Evolutionary conservation across 495 filamentous ascomycete genomes (phyloP).

Genomic region (Penicillium fimorum): DNA sequence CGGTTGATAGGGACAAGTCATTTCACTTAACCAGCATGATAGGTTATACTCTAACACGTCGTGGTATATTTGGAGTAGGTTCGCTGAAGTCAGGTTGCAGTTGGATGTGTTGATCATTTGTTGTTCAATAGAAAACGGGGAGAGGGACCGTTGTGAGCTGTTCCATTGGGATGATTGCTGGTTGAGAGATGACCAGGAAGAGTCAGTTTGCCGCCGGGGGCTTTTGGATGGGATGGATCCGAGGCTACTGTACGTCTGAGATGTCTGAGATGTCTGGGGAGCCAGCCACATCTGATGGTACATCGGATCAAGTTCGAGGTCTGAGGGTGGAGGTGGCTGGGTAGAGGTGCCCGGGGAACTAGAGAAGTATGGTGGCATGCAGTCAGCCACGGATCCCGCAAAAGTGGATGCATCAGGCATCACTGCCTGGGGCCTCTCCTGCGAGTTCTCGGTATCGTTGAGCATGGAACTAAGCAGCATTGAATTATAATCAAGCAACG

Average conservation of each 20-base stretch:
- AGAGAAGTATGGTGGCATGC: background rate
- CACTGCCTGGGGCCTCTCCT: background rate
- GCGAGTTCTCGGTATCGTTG: background rate
- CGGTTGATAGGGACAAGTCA: slow-evolving; percentile 36
- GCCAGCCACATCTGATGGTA: background rate
- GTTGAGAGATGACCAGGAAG: background rate
- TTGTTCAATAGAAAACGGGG: slow-evolving; percentile 11
- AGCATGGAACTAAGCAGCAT: background rate
- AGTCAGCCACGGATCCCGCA: background rate
- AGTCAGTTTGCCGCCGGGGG: background rate
- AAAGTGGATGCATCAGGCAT: background rate
- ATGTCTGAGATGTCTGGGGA: background rate
- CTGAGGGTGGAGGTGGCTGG: background rate
- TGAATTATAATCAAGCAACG: background rate
- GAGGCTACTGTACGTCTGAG: background rate
- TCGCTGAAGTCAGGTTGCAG: slow-evolving; percentile 13
- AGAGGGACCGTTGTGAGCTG: background rate
- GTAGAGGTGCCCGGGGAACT: background rate
- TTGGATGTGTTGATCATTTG: slow-evolving; percentile 15
- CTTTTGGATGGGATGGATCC: background rate
- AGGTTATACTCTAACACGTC: slow-evolving; percentile 43
- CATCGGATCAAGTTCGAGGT: slow-evolving; percentile 4
- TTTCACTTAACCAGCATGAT: slow-evolving; percentile 41
- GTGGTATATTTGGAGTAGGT: slow-evolving; percentile 39
- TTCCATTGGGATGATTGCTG: background rate